Evolutionary conservation across 805 yeast genomes (phyloP), one percentile per base, ranked within the genome.

Genomic region (Nakazawaea sp.): DNA sequence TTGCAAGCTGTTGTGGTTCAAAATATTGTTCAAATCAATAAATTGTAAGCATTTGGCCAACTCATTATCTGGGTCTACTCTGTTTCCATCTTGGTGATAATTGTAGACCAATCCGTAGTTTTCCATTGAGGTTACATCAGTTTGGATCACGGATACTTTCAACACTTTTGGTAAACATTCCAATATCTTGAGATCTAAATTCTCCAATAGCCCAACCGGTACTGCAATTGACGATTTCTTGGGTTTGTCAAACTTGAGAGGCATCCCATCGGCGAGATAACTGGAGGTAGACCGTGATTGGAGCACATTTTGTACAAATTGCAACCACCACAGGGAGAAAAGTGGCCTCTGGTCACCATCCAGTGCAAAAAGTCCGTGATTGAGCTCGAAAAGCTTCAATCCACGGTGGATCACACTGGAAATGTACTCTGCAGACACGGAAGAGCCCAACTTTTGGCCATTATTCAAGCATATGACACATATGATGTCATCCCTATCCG

Each of bases 171-270:
- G 8, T 11, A 23, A 23, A 11, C 11, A 23, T 23, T 28, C 31
- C 8, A 6, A 26, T 8, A 58, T 31, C 16, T 44, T 48, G 10
- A 44, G 34, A 4, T 45, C 43, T 12, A 59, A 33, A 31, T 57
- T 58, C n/a, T 51, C 53, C 12, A 33, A 36, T 28, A 58, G 53
- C 3, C 61, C 60, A 12, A 47, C 13, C 1, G 64, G 64, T 17
- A 47, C 32, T 16, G 42, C 38, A 2, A 55, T 48, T 3, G 56
- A 52, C 0, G 64, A 62, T 30, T 42, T 44, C 38, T 59, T 45
- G 8, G n/a, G 7, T 26, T 6, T 6, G 8, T 13, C 13, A 13
- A 10, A 26, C 8, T 6, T 10, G 28, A 12, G 7, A 10, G 13
- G 8, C n/a, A 26, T 26, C 16, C 28, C 28, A 26, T 7, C 13